A percentile compares a stretch with the other conserved stretches of the same genome.
phyloP scores from a whole-genome alignment of 83 land plant genomes.

The Thuja plicata region DNA sequence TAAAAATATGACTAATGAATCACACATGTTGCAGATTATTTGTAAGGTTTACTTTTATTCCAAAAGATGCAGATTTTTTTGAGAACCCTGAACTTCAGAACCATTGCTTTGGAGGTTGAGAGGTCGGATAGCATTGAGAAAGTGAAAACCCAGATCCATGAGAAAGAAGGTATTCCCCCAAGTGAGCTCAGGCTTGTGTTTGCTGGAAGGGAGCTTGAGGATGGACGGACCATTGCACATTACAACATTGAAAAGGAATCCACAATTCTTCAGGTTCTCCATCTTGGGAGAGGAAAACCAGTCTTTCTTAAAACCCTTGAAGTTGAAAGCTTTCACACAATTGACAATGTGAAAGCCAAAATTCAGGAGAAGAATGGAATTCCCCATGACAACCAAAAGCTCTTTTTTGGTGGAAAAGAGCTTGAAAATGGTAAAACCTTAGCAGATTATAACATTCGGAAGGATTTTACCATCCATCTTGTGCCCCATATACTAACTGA shows the following conservation, averaged over 20 bases:
- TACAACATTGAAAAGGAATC: not conserved
- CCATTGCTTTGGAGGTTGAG: not conserved
- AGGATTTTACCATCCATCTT: not conserved
- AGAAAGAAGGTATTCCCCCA: not conserved
- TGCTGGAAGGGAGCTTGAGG: not conserved
- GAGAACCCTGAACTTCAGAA: not conserved
- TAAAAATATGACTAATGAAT: no score
- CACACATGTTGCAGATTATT: no score
- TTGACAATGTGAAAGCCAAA: not conserved
- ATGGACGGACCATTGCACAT: not conserved
- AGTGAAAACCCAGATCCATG: not conserved
- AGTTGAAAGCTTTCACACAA: not conserved
- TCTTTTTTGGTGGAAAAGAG: not conserved
- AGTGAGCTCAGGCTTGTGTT: not conserved
- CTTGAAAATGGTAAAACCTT: not conserved
- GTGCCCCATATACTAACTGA: no score
- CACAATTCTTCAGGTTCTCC: not conserved
- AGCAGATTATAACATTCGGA: not conserved
- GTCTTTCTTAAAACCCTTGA: not conserved
- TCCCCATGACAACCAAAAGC: not conserved
- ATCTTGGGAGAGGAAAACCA: not conserved
- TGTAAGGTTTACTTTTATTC: no score
- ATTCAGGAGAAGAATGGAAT: not conserved
- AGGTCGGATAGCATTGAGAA: not conserved
- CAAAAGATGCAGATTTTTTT: not conserved